These are phyloP conservation scores for Butyriboletus loyo DNA, from an alignment of 768 basidiomycete genomes.

Conservation along the genomic window DNA sequence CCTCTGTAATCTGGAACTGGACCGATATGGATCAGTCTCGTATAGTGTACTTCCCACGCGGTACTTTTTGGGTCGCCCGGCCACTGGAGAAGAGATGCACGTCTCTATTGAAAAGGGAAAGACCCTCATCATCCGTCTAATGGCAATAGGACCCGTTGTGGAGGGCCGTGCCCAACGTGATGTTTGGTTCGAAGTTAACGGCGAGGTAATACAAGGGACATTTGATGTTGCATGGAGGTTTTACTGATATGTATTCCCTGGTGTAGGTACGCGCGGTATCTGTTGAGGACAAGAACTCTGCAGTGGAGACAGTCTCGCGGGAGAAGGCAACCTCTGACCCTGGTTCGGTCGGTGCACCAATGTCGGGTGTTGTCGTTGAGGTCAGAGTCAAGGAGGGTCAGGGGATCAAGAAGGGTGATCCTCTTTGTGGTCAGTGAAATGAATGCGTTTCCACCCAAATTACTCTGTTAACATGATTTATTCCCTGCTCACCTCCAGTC, in stretches of 20 bases:
- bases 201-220: slow-evolving; percentile 58
- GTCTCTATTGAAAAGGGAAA: slow-evolving; percentile 96
- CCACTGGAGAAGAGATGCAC: slow-evolving; percentile 93
- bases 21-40: slow-evolving; percentile 14
- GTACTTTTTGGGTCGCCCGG: slow-evolving; percentile 93
- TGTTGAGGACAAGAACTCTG: slow-evolving; percentile 96
- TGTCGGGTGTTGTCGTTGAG: slow-evolving; percentile 98
- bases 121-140: slow-evolving; percentile 91
- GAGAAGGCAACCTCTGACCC: slow-evolving; percentile 94
- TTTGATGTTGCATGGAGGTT: slow-evolving; percentile 9
- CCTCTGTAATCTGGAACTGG: slow-evolving; percentile 1
- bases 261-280: slow-evolving; percentile 86
- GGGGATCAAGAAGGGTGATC: slow-evolving; percentile 98
- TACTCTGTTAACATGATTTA: slow-evolving; percentile 15
- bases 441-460: slow-evolving; percentile 16
- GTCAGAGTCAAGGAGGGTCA: slow-evolving; percentile 97
- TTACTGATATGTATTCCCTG: slow-evolving; percentile 12
- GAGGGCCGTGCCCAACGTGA: slow-evolving; percentile 91
- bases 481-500: slow-evolving; percentile 43
- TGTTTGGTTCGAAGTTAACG: slow-evolving; percentile 98
- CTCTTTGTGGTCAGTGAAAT: slow-evolving; percentile 71
- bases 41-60: slow-evolving; percentile 92
- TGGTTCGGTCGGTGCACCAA: slow-evolving; percentile 95
- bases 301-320: slow-evolving; percentile 89
- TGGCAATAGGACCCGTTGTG: slow-evolving; percentile 93